These are phyloP conservation scores for Pseudonitzschia multistriata DNA, from an alignment of 108 stramenopile species.

Conservation along the genomic window DNA sequence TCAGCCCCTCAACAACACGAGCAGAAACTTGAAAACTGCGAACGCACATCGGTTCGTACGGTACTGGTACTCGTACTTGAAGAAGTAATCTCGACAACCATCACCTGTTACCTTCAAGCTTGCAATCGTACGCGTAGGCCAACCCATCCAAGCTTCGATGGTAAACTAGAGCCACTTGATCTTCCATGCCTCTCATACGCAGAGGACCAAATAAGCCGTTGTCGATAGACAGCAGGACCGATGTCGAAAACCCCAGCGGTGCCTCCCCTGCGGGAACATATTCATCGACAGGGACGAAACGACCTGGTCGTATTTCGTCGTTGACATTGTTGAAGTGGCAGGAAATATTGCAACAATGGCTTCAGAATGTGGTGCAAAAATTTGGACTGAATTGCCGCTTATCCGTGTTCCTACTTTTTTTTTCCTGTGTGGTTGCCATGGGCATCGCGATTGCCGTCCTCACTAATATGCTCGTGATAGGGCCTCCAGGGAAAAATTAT, in stretches of 20 bases:
- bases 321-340: neutral
- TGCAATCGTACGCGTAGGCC: no score
- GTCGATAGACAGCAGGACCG: neutral
- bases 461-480: neutral
- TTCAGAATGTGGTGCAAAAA: neutral
- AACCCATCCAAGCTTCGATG: no score
- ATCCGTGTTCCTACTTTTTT: neutral
- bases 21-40: no score
- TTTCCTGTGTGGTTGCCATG: neutral
- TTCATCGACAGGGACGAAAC: neutral
- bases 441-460: neutral
- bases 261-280: neutral
- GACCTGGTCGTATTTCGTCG: neutral
- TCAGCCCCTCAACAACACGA: no score
- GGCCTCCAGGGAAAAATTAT: conserved; percentile 6
- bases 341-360: neutral
- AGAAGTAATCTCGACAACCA: no score
- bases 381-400: neutral
- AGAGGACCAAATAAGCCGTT: neutral
- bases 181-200: neutral
- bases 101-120: no score
- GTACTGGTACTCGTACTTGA: no score
- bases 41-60: no score
- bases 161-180: neutral
- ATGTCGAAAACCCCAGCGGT: neutral